Evolutionary conservation across 2,329 filamentous ascomycete genomes (phyloP).

Genomic region (Cladophialophora yegresii): DNA sequence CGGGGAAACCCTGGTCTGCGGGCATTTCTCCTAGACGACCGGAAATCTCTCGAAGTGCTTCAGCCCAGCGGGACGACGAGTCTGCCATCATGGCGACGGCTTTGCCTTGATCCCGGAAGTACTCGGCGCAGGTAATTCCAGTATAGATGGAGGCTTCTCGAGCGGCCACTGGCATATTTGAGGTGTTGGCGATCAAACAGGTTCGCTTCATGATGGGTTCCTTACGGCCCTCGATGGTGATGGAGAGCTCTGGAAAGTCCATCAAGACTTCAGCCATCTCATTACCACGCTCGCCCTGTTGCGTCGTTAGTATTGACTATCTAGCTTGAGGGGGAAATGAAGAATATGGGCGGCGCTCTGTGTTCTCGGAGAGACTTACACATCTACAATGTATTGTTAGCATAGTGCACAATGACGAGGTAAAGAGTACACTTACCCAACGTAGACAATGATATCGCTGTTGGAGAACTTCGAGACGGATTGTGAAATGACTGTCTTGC

Average conservation of each 20-base stretch:
- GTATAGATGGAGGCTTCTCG: constrained; percentile 99
- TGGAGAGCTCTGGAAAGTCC: constrained; percentile 98
- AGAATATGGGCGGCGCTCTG: neutral
- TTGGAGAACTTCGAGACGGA: constrained; percentile 99
- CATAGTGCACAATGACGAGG: neutral
- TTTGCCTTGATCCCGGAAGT: constrained; percentile 96
- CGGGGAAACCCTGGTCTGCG: constrained; percentile 98
- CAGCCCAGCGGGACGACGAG: constrained; percentile 96
- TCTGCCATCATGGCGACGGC: constrained; percentile 99
- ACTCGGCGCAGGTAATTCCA: constrained; percentile 90
- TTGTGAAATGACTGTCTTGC: constrained; percentile 99
- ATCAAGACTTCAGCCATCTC: constrained; percentile 99
- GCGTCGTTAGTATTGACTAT: neutral
- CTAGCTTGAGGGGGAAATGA: neutral
- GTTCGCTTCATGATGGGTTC: constrained; percentile 99
- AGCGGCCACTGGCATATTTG: constrained; percentile 98
- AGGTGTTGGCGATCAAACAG: constrained; percentile 96
- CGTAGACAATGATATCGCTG: constrained; percentile 97
- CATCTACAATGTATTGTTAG: neutral
- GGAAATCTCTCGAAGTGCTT: constrained; percentile 97
- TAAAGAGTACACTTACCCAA: constrained; percentile 57
- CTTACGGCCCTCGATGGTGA: constrained; percentile 88
- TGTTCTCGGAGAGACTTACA: neutral
- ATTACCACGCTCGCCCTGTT: constrained; percentile 81
- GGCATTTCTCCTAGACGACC: constrained; percentile 99